phyloP scores from a whole-genome alignment of 1,139 yeast species.

The Chernovozyma sophiae-reginae region DNA sequence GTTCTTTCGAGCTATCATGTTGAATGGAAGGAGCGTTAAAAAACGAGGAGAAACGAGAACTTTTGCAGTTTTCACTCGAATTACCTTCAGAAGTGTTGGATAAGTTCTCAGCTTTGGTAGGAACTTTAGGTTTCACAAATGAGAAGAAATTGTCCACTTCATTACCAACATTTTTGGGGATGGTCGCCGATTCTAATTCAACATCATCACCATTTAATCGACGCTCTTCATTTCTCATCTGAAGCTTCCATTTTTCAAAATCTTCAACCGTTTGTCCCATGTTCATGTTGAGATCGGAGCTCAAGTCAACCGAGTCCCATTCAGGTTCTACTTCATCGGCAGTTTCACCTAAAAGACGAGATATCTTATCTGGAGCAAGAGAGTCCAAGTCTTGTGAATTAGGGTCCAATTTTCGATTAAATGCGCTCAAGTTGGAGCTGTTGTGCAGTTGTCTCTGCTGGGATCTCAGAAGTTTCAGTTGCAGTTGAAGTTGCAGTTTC shows the following conservation, averaged over 20 bases:
- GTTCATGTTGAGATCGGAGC: constrained; percentile 29
- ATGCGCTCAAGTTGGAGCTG: constrained; percentile 17
- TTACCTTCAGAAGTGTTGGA: background rate
- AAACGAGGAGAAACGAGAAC: constrained; percentile 33
- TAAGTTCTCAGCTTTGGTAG: background rate
- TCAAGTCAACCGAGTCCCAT: constrained; percentile 43
- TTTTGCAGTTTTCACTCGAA: constrained; percentile 3
- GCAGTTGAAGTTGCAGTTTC: background rate
- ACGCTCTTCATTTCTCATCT: constrained; percentile 55
- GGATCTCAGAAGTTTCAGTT: background rate
- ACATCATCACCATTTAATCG: constrained; percentile 45
- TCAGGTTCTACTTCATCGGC: constrained; percentile 45
- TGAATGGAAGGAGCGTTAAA: constrained; percentile 22
- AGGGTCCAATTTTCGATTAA: constrained; percentile 27
- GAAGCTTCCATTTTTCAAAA: constrained; percentile 66
- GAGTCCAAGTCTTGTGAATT: constrained; percentile 22
- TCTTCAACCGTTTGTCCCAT: constrained; percentile 64
- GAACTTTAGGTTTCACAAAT: constrained; percentile 30
- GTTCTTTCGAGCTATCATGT: constrained; percentile 1
- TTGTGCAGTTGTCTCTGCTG: constrained; percentile 8
- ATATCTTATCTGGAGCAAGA: constrained; percentile 26
- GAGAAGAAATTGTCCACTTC: constrained; percentile 54
- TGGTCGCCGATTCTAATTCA: constrained; percentile 16
- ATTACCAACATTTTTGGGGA: constrained; percentile 27
- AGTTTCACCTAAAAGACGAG: constrained; percentile 33